phyloP scores from a whole-genome alignment of 2,329 filamentous ascomycete genomes.

The Xylariaceae sp. region DNA sequence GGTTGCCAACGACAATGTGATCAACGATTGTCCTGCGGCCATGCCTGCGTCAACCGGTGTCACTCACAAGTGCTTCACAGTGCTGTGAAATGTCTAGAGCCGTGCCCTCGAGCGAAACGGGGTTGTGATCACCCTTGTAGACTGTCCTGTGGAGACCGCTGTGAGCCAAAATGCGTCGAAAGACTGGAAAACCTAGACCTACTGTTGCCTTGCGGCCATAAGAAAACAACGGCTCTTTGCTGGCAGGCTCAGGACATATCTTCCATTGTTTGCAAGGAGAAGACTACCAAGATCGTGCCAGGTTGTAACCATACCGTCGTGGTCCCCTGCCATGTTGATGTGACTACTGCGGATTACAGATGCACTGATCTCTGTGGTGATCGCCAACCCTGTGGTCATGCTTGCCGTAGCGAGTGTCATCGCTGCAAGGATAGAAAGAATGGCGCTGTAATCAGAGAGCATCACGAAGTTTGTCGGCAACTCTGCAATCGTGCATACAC shows the following conservation, averaged over 20 bases:
- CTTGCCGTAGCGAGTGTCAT: constrained; percentile 45
- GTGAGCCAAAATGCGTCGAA: constrained; percentile 37
- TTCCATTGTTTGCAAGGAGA: constrained; percentile 45
- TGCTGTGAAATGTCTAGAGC: constrained; percentile 43
- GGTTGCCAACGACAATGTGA: constrained; percentile 54
- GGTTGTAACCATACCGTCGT: constrained; percentile 52
- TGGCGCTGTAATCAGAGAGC: constrained; percentile 28
- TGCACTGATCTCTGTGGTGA: constrained; percentile 38
- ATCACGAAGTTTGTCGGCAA: constrained; percentile 45
- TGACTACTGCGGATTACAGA: constrained; percentile 25
- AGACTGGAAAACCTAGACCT: constrained; percentile 31
- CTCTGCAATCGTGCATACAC: constrained; percentile 48
- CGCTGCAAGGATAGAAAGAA: constrained; percentile 42
- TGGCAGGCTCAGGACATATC: constrained; percentile 42
- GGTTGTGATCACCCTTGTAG: constrained; percentile 46
- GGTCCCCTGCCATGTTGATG: constrained; percentile 48
- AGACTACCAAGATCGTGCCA: constrained; percentile 46
- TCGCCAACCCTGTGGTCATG: constrained; percentile 54
- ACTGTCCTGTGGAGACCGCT: constrained; percentile 41
- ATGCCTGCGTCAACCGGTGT: constrained; percentile 44
- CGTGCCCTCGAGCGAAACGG: constrained; percentile 38
- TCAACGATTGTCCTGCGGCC: constrained; percentile 45
- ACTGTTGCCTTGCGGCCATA: constrained; percentile 42
- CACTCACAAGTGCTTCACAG: constrained; percentile 47
- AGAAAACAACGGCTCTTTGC: constrained; percentile 32